These are phyloP conservation scores for Phylloporus sp. DNA, from an alignment of 768 basidiomycete genomes.

Conservation along the genomic window DNA sequence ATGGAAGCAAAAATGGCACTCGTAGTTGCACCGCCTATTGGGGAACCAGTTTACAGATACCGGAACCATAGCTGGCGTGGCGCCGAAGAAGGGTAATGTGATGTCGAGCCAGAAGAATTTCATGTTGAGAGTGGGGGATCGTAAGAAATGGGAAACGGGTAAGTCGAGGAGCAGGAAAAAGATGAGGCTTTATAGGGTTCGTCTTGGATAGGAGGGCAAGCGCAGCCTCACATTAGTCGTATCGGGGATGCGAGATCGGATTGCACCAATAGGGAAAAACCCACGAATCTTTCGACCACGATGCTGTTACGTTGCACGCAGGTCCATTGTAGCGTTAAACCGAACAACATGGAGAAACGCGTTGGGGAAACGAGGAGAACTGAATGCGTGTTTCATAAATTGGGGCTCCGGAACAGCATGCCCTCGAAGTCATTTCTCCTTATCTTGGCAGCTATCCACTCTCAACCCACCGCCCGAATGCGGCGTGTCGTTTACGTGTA, in stretches of 20 bases:
- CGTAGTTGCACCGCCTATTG: constrained; percentile 32
- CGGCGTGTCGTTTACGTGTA: neutral
- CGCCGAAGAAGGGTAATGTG: constrained; percentile 12
- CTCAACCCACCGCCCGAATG: neutral
- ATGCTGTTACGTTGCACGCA: neutral
- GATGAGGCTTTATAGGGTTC: neutral
- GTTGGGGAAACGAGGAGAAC: neutral
- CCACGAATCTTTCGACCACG: neutral
- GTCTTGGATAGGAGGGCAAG: neutral
- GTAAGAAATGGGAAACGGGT: neutral
- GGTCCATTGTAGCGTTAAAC: neutral
- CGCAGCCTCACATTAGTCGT: neutral
- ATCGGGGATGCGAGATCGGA: neutral
- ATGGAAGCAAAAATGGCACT: constrained; percentile 41
- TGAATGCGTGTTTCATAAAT: neutral
- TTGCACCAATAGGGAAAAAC: neutral
- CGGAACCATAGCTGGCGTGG: constrained; percentile 8
- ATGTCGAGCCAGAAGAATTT: constrained; percentile 17
- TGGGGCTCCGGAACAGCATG: neutral
- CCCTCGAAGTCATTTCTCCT: no score
- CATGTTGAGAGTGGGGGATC: neutral
- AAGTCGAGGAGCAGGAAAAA: neutral
- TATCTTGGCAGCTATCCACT: no score
- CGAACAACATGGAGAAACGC: neutral
- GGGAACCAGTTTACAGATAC: constrained; percentile 29